phyloP scores from a whole-genome alignment of 768 basidiomycete species.

The Pleurotus citrinopileatus region DNA sequence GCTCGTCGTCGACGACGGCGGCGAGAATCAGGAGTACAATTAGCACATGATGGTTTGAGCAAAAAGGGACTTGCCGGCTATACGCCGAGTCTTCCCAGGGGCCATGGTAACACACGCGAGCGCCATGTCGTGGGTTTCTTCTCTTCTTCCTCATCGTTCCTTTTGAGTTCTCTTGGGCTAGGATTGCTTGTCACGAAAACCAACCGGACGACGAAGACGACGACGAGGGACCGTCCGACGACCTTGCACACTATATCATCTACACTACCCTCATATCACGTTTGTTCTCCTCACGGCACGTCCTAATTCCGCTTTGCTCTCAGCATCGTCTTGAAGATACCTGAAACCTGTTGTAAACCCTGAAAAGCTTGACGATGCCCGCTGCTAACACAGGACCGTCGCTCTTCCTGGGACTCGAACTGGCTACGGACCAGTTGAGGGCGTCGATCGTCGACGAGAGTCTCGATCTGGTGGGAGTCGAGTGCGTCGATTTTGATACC shows the following conservation, averaged over 20 bases:
- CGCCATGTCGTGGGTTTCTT: neutral
- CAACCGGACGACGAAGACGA: neutral
- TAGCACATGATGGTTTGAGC: too few relatives aligned
- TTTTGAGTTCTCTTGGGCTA: neutral
- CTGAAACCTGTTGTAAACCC: neutral
- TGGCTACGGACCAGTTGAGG: conserved; percentile 80
- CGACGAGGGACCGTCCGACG: neutral
- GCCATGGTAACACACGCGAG: neutral
- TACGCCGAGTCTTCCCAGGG: neutral
- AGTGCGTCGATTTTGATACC: conserved; percentile 79
- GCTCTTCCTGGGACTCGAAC: conserved; percentile 83
- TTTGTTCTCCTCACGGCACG: neutral
- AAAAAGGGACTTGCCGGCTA: neutral
- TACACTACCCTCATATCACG: neutral
- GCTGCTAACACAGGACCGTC: conserved; percentile 41
- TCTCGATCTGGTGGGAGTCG: conserved; percentile 78
- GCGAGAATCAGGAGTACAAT: neutral
- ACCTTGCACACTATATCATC: neutral
- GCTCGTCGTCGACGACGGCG: neutral
- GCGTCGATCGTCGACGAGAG: conserved; percentile 83
- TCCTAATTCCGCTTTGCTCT: neutral
- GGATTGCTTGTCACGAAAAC: neutral
- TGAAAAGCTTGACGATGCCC: conserved; percentile 31
- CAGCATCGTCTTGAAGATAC: conserved; percentile 1
- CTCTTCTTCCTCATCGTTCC: neutral